Evolutionary conservation across 192 early-diverging fungal genomes (phyloP), one percentile per base, ranked within the genome.

Genomic region (Coemansia umbellata): DNA sequence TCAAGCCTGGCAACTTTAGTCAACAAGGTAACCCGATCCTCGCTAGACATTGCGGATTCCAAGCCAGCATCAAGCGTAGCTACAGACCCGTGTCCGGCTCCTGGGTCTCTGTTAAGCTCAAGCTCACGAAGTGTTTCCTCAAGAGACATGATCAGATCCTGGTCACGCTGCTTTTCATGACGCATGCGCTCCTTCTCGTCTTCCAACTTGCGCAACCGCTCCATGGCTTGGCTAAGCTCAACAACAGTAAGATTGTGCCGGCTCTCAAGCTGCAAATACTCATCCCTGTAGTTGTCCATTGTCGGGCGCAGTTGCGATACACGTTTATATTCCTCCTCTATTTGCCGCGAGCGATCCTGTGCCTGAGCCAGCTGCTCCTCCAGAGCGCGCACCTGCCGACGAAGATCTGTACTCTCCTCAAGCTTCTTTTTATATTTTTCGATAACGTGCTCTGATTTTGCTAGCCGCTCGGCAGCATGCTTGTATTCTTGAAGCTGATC

Each of bases 381-480:
- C 13, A 91, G 51, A 15, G 65, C 43, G 43, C 89, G 90, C 49
- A 95, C 78, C 54, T 91, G 84, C 43, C 86, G 81, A 31, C 85
- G 77, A 37, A 94, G 47, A 50, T 96, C 92, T 0, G 81, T 83
- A 32, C 79, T 84, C 37, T 97, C 94, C 49, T 97, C 95, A 5
- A 95, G 78, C 40, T 93, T 89, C 74, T 93, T 94, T 61, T 93
- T 95, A 72, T 92, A 99, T 66, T 95, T 96, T 64, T 97, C 95
- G 56, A 94, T 85, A 26, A 93, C 84, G 26, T 91, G 90, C 63
- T 99, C 96, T 2, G 89, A 82, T 79, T 94, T 95, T 77, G 88
- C 85, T 11, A 95, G 79, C 50, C 89, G 90, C 47, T 96, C 95
- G n/a, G 89, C 90, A 0, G 87, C 81, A 60, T 93, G 91, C 32